Percentiles rank a stretch among this genome's conserved stretches.
These are phyloP conservation scores for Neurospora hispaniola DNA, from an alignment of 495 filamentous ascomycete genomes.

Conservation along the genomic window DNA sequence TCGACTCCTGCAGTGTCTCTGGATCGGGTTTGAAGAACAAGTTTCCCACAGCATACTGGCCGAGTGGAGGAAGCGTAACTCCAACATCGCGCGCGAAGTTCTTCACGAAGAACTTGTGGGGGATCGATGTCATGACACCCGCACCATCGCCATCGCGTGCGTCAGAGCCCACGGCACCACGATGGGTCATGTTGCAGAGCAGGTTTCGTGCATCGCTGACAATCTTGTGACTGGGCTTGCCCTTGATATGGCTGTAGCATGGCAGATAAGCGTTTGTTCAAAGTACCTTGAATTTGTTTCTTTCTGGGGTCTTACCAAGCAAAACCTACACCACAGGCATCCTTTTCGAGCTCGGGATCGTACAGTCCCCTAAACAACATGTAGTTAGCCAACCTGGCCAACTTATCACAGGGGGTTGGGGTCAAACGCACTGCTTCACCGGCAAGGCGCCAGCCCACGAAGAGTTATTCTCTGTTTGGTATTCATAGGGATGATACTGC, in stretches of 20 bases:
- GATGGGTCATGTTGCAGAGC: slow-evolving; percentile 99
- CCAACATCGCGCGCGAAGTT: slow-evolving; percentile 89
- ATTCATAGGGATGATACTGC: slow-evolving; percentile 58
- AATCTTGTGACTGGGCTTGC: slow-evolving; percentile 95
- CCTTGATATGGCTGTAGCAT: slow-evolving; percentile 78
- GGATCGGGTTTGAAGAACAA: slow-evolving; percentile 97
- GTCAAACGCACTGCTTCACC: slow-evolving; percentile 66
- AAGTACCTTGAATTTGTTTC: not conserved
- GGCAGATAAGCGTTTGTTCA: slow-evolving; percentile 1
- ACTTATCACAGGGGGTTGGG: not conserved
- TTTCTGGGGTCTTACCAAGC: slow-evolving; percentile 62
- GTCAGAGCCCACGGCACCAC: slow-evolving; percentile 95
- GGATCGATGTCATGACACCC: slow-evolving; percentile 98
- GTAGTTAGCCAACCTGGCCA: slow-evolving; percentile 1
- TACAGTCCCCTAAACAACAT: slow-evolving; percentile 59
- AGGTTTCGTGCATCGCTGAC: slow-evolving; percentile 96
- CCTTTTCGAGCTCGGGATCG: slow-evolving; percentile 92
- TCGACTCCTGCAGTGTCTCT: slow-evolving; percentile 78
- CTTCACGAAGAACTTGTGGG: slow-evolving; percentile 97
- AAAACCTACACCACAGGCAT: slow-evolving; percentile 99
- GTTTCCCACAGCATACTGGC: slow-evolving; percentile 96
- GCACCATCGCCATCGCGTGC: slow-evolving; percentile 95
- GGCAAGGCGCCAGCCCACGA: slow-evolving; percentile 96
- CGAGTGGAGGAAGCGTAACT: slow-evolving; percentile 72
- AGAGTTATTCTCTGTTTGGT: slow-evolving; percentile 75